Conservation (phyloP, 768 basidiomycete genomes). For the Terana coerulea region DNA sequence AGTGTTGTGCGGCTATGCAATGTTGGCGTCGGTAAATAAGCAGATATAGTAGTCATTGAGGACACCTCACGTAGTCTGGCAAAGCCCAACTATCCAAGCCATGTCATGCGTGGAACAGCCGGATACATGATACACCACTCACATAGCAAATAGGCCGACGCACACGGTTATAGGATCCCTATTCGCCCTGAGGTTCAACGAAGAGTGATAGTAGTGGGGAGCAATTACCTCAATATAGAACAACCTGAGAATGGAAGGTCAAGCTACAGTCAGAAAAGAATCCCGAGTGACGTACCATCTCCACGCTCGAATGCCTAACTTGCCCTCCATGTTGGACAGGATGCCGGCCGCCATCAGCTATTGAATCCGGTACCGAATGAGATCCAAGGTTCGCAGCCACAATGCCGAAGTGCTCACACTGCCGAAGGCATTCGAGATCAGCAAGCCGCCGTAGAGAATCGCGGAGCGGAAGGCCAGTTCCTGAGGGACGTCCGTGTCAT, state of each 20-base stretch:
- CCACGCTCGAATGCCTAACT: constrained; percentile 65
- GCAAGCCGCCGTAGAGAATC: constrained; percentile 53
- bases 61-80: constrained; percentile 50
- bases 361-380: not conserved
- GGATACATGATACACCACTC: constrained; percentile 14
- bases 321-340: constrained; percentile 64
- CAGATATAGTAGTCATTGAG: not conserved
- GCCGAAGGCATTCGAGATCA: constrained; percentile 68
- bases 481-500: too few species aligned
- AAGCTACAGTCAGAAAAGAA: not conserved
- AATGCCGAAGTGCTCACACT: constrained; percentile 37
- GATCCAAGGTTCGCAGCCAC: not conserved
- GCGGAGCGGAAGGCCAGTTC: constrained; percentile 66
- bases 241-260: constrained; percentile 37
- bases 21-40: not conserved
- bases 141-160: constrained; percentile 55
- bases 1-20: constrained; percentile 53
- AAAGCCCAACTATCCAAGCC: constrained; percentile 44
- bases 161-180: constrained; percentile 65
- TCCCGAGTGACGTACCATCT: constrained; percentile 45
- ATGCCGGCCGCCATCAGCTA: constrained; percentile 76
- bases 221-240: constrained; percentile 62
- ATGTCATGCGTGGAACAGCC: not conserved
- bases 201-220: not conserved
- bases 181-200: not conserved